Evolutionary conservation across 805 yeast genomes (phyloP), one percentile per base, ranked within the genome.

Genomic region (Grigorovia humatica): DNA sequence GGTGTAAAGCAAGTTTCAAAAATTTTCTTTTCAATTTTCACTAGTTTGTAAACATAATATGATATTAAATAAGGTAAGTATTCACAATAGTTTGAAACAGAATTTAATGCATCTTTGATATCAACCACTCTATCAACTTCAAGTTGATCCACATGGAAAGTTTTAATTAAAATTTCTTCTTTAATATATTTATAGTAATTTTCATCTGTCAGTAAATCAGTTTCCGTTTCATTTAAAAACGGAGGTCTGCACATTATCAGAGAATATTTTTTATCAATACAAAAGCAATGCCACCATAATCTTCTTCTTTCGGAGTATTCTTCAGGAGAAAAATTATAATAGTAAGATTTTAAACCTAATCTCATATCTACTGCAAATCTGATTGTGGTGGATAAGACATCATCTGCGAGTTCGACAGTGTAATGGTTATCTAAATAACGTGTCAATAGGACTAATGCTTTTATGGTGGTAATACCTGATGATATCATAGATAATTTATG

Each of bases 301-400:
- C 64, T 55, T 23, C 75, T 61, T 20, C 79, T 70, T 3, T 62
- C 59, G 2, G 62, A 55, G 1, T 66, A 63, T 44, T 79, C 82
- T 4, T 59, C 64, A 0, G 59, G 56, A 0, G 69, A 42, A 17
- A 78, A 53, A 1, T 73, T 70, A 3, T 62, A 57, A 49, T 72
- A 71, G 1, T 74, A 58, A 46, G 79, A 83, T 4, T 63, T 64
- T 35, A 47, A 38, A 55, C 82, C 79, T 7, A 84, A 66, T 0
- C 86, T 86, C 59, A 80, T 57, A 43, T 78, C 82, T 47, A 74
- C 77, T 0, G 83, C 83, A 54, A 73, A 74, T 54, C 82, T 68
- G 5, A 78, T 71, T 6, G 80, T 78, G 1, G 75, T 70, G 1
- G 78, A 61, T 4, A 73, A 60, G 17, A 79, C 56, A 48, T 71